Conservation (phyloP, 345 rosid genomes). For the Psidium guajava region DNA sequence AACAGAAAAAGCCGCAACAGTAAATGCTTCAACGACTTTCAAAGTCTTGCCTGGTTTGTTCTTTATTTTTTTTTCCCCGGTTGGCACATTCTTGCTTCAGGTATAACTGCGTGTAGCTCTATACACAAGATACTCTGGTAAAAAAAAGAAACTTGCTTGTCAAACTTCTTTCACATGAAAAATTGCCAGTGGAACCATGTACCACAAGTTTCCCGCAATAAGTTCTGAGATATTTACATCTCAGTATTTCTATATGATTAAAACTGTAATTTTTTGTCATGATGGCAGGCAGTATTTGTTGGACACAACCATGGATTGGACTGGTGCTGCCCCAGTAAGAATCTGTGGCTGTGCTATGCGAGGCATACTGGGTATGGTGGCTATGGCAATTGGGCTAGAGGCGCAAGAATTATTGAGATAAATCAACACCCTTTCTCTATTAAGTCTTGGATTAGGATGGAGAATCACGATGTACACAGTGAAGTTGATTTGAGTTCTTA, state of each 20-base stretch:
- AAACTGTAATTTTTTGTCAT: not conserved
- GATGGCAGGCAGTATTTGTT: conserved; percentile 66
- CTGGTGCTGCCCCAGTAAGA: conserved; percentile 80
- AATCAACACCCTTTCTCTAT: conserved; percentile 45
- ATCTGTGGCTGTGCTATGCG: conserved; percentile 90
- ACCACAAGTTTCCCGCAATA: not conserved
- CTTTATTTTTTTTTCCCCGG: not conserved
- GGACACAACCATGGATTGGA: conserved; percentile 96
- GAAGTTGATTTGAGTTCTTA: conserved; percentile 33
- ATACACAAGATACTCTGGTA: not conserved
- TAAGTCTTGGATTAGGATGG: conserved; percentile 92
- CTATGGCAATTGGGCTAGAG: conserved; percentile 77
- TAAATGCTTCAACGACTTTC: not conserved
- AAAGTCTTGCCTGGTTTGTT: not conserved
- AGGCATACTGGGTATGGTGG: conserved; percentile 87
- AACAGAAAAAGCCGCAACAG: not conserved
- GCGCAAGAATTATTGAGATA: conserved; percentile 73
- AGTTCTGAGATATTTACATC: not conserved
- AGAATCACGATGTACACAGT: conserved; percentile 54
- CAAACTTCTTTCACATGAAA: not conserved
- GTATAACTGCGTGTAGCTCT: not conserved
- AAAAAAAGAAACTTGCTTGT: not conserved
- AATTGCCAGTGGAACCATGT: not conserved
- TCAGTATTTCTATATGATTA: not conserved
- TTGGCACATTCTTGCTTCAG: not conserved